A percentile compares a stretch with the other conserved stretches of the same genome.
Evolutionary conservation across 1,284 basidiomycete species (phyloP).

Genomic region (Trametes pubescens): DNA sequence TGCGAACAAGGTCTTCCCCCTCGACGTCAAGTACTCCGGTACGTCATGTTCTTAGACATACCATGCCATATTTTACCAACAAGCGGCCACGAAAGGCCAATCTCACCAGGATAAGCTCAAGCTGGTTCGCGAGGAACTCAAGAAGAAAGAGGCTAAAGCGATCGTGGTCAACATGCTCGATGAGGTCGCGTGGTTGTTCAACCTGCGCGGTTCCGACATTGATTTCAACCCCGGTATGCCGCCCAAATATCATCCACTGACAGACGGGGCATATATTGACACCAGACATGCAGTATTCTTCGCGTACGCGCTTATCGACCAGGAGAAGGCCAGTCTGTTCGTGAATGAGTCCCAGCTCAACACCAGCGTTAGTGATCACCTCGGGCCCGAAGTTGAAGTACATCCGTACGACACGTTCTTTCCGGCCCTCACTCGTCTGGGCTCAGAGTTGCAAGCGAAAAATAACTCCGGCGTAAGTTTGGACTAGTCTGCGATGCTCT

Average conservation of each 20-base stretch:
- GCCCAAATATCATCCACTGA: background rate
- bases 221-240: constrained; percentile 83
- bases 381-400: constrained; percentile 72
- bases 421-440: constrained; percentile 62
- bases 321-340: constrained; percentile 76
- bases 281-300: constrained; percentile 79
- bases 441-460: constrained; percentile 53
- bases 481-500: background rate
- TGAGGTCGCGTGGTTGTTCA: constrained; percentile 95
- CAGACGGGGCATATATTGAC: no score
- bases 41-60: constrained; percentile 15
- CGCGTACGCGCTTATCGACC: constrained; percentile 86
- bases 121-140: constrained; percentile 70
- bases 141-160: constrained; percentile 70
- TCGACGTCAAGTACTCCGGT: constrained; percentile 78
- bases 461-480: constrained; percentile 51
- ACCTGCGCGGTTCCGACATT: constrained; percentile 93
- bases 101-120: constrained; percentile 72
- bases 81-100: constrained; percentile 55
- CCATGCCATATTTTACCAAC: background rate
- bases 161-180: constrained; percentile 86
- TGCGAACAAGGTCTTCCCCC: constrained; percentile 72
- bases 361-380: constrained; percentile 61
- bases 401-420: constrained; percentile 79
- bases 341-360: constrained; percentile 73